phyloP scores from a whole-genome alignment of 139 green algal genomes.

The Closterium sp. region DNA sequence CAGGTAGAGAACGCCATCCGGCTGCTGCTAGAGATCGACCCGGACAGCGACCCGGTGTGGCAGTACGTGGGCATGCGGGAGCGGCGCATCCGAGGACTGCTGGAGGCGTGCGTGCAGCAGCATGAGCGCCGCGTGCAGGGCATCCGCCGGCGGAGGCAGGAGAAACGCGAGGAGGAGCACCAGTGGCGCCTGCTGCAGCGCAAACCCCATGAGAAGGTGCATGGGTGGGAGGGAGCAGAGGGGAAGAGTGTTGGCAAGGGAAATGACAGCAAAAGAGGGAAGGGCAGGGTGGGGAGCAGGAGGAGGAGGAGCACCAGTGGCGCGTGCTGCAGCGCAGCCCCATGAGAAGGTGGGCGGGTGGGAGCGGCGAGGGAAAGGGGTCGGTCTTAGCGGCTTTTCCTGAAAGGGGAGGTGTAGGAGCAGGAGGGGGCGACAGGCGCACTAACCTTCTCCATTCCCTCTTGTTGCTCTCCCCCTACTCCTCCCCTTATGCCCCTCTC shows the following conservation, averaged over 20 bases:
- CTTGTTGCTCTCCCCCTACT: not conserved
- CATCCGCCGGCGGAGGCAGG: not conserved
- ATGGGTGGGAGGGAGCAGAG: not conserved
- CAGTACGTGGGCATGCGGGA: slow-evolving; percentile 47
- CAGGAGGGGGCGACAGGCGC: not conserved
- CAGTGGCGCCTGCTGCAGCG: slow-evolving; percentile 32
- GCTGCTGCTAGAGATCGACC: slow-evolving; percentile 42
- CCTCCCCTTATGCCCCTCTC: not conserved
- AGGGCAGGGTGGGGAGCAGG: too few relatives aligned
- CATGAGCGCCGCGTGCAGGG: slow-evolving; percentile 28
- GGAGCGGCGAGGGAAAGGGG: too few relatives aligned
- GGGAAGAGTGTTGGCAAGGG: too few relatives aligned
- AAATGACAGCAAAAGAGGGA: too few relatives aligned
- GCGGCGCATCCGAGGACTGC: slow-evolving; percentile 31
- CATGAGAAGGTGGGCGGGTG: too few relatives aligned
- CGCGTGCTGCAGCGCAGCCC: slow-evolving; percentile 16
- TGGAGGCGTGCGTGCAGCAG: slow-evolving; percentile 35
- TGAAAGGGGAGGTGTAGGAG: not conserved
- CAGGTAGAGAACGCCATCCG: slow-evolving; percentile 46
- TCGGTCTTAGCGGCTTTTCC: not conserved
- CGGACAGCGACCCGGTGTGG: slow-evolving; percentile 38
- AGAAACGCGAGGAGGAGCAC: slow-evolving; percentile 14
- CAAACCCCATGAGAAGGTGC: too few relatives aligned
- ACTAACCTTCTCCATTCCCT: too few relatives aligned
- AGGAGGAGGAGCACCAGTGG: slow-evolving; percentile 17